These are phyloP conservation scores for Clavulina sp. DNA, from an alignment of 768 basidiomycete species.

Conservation along the genomic window DNA sequence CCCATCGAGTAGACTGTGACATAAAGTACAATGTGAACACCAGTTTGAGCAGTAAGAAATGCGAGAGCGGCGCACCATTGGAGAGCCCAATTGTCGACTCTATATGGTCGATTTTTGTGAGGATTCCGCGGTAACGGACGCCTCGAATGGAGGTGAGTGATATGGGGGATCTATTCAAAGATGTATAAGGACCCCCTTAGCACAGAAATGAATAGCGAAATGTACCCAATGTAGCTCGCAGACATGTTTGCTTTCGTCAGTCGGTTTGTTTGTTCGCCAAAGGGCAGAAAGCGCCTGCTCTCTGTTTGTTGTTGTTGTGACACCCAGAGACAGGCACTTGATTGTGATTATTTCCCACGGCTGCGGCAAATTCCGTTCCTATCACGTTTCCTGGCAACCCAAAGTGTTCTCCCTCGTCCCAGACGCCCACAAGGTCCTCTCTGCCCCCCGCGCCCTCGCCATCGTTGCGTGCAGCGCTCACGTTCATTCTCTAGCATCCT, in stretches of 20 bases:
- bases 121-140: conserved; percentile 76
- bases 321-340: no score
- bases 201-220: neutral
- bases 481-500: no score
- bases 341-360: no score
- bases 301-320: no score
- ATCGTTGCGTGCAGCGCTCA: no score
- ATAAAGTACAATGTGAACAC: conserved; percentile 2
- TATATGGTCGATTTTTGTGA: conserved; percentile 71
- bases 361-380: no score
- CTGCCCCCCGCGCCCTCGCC: no score
- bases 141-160: conserved; percentile 83
- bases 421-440: no score
- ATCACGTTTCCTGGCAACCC: no score
- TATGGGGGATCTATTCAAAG: conserved; percentile 24
- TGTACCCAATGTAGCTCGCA: conserved; percentile 58
- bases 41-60: neutral
- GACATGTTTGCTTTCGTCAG: conserved; percentile 29
- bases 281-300: no score
- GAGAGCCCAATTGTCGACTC: conserved; percentile 78
- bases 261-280: neutral
- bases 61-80: conserved; percentile 42
- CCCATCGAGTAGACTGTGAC: conserved; percentile 65
- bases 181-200: neutral
- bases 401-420: no score